phyloP scores from a whole-genome alignment of 352 stramenopile genomes.

The Elongisporangium undulatum region DNA sequence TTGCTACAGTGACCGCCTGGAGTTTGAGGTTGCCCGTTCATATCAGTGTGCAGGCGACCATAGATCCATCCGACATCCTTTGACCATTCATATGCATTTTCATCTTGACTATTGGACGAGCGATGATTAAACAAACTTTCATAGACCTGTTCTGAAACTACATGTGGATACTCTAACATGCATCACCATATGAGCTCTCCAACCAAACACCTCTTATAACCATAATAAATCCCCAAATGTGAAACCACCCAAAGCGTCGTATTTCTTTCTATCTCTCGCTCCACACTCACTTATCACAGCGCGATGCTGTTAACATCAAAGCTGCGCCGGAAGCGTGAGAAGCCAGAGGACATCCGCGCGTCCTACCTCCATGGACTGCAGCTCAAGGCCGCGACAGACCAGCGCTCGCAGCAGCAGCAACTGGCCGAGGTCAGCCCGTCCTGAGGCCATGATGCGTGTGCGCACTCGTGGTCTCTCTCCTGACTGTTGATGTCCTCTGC shows the following conservation, averaged over 20 bases:
- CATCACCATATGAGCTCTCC: neutral
- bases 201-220: neutral
- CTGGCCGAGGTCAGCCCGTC: conserved; percentile 31
- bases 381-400: conserved; percentile 29
- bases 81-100: neutral
- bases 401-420: conserved; percentile 26
- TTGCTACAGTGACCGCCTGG: conserved; percentile 47
- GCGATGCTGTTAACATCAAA: neutral
- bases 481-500: neutral
- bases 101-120: neutral
- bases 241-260: neutral
- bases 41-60: conserved; percentile 64
- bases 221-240: neutral
- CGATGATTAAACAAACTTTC: neutral
- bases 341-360: conserved; percentile 32
- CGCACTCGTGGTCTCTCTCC: neutral
- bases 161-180: conserved; percentile 1
- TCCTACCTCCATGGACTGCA: conserved; percentile 34
- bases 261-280: neutral
- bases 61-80: conserved; percentile 58
- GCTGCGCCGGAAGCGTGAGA: conserved; percentile 17
- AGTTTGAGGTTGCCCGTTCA: conserved; percentile 78
- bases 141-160: conserved; percentile 1
- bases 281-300: neutral
- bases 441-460: neutral